phyloP scores from a whole-genome alignment of 2,329 filamentous ascomycete species.

The Botrytis fabae region DNA sequence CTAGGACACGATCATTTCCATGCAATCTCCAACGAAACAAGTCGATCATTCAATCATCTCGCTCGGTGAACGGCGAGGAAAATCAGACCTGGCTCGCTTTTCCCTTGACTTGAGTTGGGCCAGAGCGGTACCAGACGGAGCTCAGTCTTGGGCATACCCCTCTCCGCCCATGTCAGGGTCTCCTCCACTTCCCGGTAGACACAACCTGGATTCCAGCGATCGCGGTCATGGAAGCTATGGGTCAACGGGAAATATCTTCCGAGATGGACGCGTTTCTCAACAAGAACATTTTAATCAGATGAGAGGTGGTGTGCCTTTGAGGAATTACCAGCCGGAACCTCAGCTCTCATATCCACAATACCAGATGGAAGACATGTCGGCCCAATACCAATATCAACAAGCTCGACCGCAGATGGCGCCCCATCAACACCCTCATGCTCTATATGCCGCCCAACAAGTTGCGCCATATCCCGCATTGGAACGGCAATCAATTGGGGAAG shows the following conservation, averaged over 20 bases:
- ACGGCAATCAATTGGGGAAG: slow-evolving; percentile 46
- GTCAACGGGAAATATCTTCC: slow-evolving; percentile 52
- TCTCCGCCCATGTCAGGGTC: slow-evolving; percentile 75
- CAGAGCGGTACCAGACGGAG: slow-evolving; percentile 56
- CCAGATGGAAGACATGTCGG: slow-evolving; percentile 33
- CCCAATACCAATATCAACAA: slow-evolving; percentile 33
- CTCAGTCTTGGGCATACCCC: slow-evolving; percentile 62
- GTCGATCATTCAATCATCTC: slow-evolving; percentile 45
- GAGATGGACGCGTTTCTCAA: slow-evolving; percentile 41
- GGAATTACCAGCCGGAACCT: slow-evolving; percentile 45
- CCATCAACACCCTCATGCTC: slow-evolving; percentile 31
- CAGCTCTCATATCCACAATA: slow-evolving; percentile 33
- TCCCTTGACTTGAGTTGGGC: slow-evolving; percentile 57
- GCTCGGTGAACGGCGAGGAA: slow-evolving; percentile 60
- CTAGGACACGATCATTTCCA: slow-evolving; percentile 45
- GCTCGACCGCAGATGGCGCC: slow-evolving; percentile 29
- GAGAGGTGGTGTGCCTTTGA: slow-evolving; percentile 37
- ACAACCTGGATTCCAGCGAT: slow-evolving; percentile 57
- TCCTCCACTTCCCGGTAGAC: slow-evolving; percentile 60
- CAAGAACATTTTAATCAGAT: slow-evolving; percentile 34
- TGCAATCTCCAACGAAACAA: slow-evolving; percentile 53
- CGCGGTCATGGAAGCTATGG: slow-evolving; percentile 51
- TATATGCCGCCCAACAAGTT: slow-evolving; percentile 32
- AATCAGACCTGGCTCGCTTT: slow-evolving; percentile 55
- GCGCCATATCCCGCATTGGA: slow-evolving; percentile 35